These are phyloP conservation scores for Coemansia sp. DNA, from an alignment of 192 early-diverging fungal species.

Conservation along the genomic window DNA sequence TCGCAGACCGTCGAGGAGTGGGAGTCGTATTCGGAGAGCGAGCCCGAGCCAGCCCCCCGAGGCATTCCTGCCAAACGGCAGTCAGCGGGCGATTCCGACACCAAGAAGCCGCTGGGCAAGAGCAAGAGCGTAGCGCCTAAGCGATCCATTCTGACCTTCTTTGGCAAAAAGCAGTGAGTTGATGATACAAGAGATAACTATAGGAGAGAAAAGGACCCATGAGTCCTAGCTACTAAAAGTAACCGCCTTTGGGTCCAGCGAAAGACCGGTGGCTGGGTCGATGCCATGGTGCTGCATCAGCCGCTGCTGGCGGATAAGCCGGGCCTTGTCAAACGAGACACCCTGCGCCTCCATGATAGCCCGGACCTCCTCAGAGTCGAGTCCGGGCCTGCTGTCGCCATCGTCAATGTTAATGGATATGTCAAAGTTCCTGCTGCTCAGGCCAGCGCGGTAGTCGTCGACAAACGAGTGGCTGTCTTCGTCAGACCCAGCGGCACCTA, in stretches of 20 bases:
- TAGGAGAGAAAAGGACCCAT: not conserved
- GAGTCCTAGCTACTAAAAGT: conserved; percentile 24
- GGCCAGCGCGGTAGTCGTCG: conserved; percentile 40
- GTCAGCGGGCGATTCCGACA: not conserved
- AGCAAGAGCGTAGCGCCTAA: conserved; percentile 28
- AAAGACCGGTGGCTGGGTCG: conserved; percentile 46
- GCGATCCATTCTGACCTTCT: conserved; percentile 45
- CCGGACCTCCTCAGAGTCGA: conserved; percentile 48
- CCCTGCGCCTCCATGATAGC: conserved; percentile 42
- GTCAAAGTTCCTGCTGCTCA: conserved; percentile 51
- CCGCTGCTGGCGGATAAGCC: conserved; percentile 47
- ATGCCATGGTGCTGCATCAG: conserved; percentile 45
- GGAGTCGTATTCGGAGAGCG: conserved; percentile 51
- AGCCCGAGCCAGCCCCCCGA: conserved; percentile 24
- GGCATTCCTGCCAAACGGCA: conserved; percentile 1
- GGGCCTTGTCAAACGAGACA: conserved; percentile 52
- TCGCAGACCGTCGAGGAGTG: conserved; percentile 46
- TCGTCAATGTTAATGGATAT: conserved; percentile 40
- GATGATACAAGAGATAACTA: not conserved
- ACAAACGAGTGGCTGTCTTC: conserved; percentile 24
- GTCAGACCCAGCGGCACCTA: conserved; percentile 13
- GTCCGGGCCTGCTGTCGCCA: conserved; percentile 41
- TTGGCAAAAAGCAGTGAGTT: conserved; percentile 35
- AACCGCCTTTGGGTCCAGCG: conserved; percentile 51
- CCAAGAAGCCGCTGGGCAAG: conserved; percentile 2